Evolutionary conservation across 140 eudicot genomes (phyloP).

Genomic region (Oenanthe javanica): DNA sequence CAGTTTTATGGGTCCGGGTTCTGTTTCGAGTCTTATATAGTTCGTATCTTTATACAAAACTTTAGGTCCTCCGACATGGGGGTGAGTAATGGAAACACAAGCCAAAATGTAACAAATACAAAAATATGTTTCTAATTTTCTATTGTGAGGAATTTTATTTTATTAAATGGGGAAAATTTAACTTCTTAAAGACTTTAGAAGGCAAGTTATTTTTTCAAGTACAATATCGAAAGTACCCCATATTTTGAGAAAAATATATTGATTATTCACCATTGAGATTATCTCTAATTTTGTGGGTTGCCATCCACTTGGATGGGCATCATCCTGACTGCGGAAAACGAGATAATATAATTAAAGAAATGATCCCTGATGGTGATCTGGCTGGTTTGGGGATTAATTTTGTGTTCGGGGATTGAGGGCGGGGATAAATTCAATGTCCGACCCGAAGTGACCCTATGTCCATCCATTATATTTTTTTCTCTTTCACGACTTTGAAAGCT

Average conservation of each 20-base stretch:
- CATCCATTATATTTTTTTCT: not conserved
- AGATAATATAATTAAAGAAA: too few relatives aligned
- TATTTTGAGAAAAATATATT: too few relatives aligned
- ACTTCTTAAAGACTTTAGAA: not conserved
- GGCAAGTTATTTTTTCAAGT: not conserved
- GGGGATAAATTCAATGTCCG: too few relatives aligned
- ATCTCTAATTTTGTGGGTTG: not conserved
- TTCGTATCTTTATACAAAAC: not conserved
- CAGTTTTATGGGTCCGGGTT: not conserved
- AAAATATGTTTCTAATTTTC: too few relatives aligned
- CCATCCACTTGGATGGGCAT: not conserved
- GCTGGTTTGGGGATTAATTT: too few relatives aligned
- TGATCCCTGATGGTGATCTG: too few relatives aligned
- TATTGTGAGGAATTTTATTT: not conserved
- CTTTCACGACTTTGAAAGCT: not conserved
- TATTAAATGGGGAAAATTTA: not conserved
- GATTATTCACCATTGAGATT: not conserved
- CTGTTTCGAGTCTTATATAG: not conserved
- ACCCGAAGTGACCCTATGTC: too few relatives aligned
- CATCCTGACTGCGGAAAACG: too few relatives aligned
- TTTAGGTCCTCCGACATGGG: not conserved
- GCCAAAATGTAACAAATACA: not conserved
- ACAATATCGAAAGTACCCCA: not conserved
- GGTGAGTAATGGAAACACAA: too few relatives aligned
- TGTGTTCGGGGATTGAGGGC: too few relatives aligned